Conservation (phyloP, 2,329 filamentous ascomycete genomes). For the Hysterium pulicare region DNA sequence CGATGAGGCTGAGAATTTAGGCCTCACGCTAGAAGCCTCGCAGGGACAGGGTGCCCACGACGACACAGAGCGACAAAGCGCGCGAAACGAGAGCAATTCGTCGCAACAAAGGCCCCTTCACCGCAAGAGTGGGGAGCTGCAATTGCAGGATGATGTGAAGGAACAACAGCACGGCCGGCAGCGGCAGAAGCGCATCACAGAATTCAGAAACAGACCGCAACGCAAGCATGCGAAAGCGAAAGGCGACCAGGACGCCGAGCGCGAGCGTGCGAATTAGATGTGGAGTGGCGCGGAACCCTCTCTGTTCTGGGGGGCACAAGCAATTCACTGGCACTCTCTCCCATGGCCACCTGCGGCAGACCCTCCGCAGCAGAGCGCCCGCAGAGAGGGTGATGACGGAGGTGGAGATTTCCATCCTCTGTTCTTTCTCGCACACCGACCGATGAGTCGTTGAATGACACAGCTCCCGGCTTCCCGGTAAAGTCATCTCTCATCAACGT, state of each 20-base stretch:
- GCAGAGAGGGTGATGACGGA: neutral
- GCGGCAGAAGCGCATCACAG: neutral
- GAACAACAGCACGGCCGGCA: neutral
- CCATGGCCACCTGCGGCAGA: neutral
- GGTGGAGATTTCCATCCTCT: neutral
- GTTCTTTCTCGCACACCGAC: slow-evolving; percentile 1
- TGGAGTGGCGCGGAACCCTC: neutral
- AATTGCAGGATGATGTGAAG: neutral
- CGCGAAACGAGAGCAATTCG: neutral
- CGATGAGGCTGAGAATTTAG: slow-evolving; percentile 27
- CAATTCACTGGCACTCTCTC: neutral
- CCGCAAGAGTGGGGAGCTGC: neutral
- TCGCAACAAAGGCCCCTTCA: neutral
- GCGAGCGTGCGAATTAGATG: neutral
- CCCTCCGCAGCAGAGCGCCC: too few species aligned
- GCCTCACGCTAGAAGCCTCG: slow-evolving; percentile 19
- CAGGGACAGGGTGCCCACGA: slow-evolving; percentile 7
- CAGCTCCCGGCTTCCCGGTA: slow-evolving; percentile 2
- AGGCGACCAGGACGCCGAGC: neutral
- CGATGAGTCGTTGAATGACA: slow-evolving; percentile 16
- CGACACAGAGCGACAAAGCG: neutral
- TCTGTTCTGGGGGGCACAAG: neutral
- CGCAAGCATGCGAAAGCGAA: neutral
- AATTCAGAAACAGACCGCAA: neutral
- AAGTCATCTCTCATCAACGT: neutral